Conservation (phyloP, 148 eudicot genomes). For the Vaccinium macrocarpon region DNA sequence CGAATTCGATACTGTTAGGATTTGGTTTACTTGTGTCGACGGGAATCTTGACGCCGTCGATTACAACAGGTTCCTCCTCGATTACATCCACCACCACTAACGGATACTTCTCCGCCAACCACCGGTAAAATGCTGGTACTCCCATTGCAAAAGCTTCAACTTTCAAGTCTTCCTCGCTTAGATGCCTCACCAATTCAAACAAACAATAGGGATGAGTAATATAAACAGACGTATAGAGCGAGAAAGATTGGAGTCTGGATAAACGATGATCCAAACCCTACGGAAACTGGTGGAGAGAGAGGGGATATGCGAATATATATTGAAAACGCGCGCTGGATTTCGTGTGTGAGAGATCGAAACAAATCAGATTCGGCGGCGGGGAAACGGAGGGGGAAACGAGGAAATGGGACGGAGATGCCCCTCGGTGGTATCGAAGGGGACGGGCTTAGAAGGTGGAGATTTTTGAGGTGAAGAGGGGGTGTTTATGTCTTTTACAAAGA, state of each 20-base stretch:
- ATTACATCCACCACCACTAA: conserved; percentile 75
- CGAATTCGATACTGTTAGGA: conserved; percentile 80
- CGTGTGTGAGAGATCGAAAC: background rate
- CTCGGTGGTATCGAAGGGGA: background rate
- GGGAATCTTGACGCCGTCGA: conserved; percentile 70
- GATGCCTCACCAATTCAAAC: background rate
- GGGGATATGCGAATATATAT: conserved; percentile 1
- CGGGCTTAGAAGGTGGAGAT: background rate
- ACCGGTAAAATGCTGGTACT: conserved; percentile 94
- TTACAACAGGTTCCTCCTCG: conserved; percentile 71
- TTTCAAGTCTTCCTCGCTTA: background rate
- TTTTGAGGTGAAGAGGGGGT: background rate
- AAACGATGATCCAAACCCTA: background rate
- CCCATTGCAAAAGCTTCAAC: conserved; percentile 43
- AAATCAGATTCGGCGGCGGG: background rate
- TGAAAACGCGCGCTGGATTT: background rate
- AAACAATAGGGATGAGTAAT: background rate
- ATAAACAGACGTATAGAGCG: no score
- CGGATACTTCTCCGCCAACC: conserved; percentile 98
- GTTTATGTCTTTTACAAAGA: background rate
- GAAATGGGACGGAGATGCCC: background rate
- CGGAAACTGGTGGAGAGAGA: background rate
- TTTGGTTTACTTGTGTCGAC: conserved; percentile 86
- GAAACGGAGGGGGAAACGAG: background rate
- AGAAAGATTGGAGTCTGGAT: background rate